Evolutionary conservation across 306 rosid species (phyloP), one percentile per base, ranked within the genome.

Genomic region (Prinsepia uniflora): DNA sequence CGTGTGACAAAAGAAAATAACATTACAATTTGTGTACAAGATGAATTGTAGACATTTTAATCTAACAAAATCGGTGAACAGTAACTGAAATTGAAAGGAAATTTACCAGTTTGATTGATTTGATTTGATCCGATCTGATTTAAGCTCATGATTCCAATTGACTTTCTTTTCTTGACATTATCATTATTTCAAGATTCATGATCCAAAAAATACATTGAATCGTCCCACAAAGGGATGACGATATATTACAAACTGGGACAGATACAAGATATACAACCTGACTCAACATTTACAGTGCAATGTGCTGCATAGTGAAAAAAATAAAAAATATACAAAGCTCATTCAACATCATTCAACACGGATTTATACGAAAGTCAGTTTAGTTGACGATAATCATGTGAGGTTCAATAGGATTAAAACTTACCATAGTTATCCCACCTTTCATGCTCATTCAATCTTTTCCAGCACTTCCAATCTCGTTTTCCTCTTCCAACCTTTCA

Each of bases 401-500:
- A 70, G 76, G 69, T 67, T 72, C 49, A 62, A 52, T 73, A 76
- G 36, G 75, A 75, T 65, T 49, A 63, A 74, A 41, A 53, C 75
- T 57, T 50, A 73, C 80, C 49, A 19, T 48, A 19, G 74, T 63
- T 13, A 58, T 43, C 69, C 52, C 41, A 70, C 80, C 7, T 65
- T 8, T 17, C 66, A 56, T 62, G 39, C 79, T 92, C 90, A 90
- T 80, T 95, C 97, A 62, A 95, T 95, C 89, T 91, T 95, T 83
- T 91, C 99, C 50, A 95, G 59, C 54, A 87, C 74, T 71, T 95
- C 99, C 85, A 89, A 79, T 85, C 96, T 86, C 66, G 91, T 87
- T 89, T 95, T 95, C 73, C 99, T 87, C 87, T 91, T 91, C 99
- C 99, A 95, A 67, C 96, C 90, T 87, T 89, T 95, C 99, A 95